Conservation (phyloP, 176 grass and related monocot species). For the Triticum urartu region DNA sequence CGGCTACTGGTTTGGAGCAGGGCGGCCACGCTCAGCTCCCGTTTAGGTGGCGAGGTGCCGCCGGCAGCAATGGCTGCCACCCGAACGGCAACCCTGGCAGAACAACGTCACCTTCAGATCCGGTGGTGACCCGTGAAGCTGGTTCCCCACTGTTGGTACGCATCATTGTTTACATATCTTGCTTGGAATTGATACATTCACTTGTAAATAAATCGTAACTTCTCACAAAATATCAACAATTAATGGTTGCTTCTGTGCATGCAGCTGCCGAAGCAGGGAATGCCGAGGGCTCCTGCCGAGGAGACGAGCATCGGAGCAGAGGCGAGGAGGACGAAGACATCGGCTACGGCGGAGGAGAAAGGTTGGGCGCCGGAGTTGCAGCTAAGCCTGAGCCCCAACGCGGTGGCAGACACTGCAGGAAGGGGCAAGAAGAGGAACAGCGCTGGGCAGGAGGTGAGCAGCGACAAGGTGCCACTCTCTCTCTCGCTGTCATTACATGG, state of each 20-base stretch:
- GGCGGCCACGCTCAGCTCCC: slow-evolving; percentile 2
- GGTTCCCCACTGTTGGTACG: slow-evolving; percentile 38
- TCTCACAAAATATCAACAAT: neutral
- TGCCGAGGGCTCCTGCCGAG: neutral
- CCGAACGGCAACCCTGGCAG: slow-evolving; percentile 16
- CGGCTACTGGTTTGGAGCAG: neutral
- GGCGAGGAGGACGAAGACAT: slow-evolving; percentile 40
- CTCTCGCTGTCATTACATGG: slow-evolving; percentile 50
- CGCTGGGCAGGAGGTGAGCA: slow-evolving; percentile 44
- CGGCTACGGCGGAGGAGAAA: slow-evolving; percentile 24
- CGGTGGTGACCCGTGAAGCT: slow-evolving; percentile 21
- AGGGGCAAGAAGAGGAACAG: slow-evolving; percentile 33
- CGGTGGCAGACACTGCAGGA: neutral
- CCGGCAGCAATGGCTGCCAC: slow-evolving; percentile 14
- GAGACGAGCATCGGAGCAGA: slow-evolving; percentile 11
- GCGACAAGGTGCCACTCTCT: slow-evolving; percentile 43
- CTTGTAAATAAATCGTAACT: neutral
- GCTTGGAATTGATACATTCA: neutral
- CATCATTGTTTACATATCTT: neutral
- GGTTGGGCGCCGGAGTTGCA: slow-evolving; percentile 53
- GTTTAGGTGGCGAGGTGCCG: slow-evolving; percentile 20
- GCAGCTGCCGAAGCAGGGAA: slow-evolving; percentile 26
- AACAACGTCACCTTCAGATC: slow-evolving; percentile 32
- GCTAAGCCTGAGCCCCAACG: slow-evolving; percentile 71
- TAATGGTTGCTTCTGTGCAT: neutral